Base-by-base conservation (phyloP, 768 basidiomycete species). In the Termitomyces sp. region DNA sequence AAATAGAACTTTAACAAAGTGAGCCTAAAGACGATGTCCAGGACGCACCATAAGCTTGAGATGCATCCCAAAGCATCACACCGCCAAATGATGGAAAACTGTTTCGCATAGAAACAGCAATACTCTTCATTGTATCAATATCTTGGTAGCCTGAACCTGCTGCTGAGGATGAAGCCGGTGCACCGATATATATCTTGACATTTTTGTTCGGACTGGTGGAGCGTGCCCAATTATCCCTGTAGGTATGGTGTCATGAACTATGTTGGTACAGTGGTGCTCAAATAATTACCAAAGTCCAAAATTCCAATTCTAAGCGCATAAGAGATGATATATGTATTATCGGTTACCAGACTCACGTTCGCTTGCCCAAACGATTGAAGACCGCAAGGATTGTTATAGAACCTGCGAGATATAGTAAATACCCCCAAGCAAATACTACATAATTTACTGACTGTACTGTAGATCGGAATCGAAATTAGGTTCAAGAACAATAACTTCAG, bases 71-170 rank as follows among this genome's bases (percentile, higher is more conserved):
- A 14, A 82, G 60, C 79, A 80, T 78, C 16, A 86, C 79, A 7
- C 85, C 85, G n/a, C 85, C 83, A 62, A 86, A 86, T 1, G 83
- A 84, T 3, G 84, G 81, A 70, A 82, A 86, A 58, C 80, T 80
- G 42, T 73, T 71, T 40, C 81, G 79, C 73, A 81, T 84, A 58
- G 77, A 65, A 26, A 73, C 68, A 14, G 81, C 75, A 42, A 83
- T 81, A 56, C 36, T 75, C 26, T 72, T 75, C 50, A 87, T 70
- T 8, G 78, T 80, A 28, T 62, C 65, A 13, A 78, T 73, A 54
- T 71, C 66, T n/a, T 82, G 80, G 67, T 81, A 86, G n/a, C 85
- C 86, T 13, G 77, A 75, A 4, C 82, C 81, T 28, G 84, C 82
- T 5, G 85, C 84, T 1, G 77, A 68, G 26, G 72, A 70, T 9